Conservation (phyloP, 805 yeast genomes). For the Suhomyces sp. region DNA sequence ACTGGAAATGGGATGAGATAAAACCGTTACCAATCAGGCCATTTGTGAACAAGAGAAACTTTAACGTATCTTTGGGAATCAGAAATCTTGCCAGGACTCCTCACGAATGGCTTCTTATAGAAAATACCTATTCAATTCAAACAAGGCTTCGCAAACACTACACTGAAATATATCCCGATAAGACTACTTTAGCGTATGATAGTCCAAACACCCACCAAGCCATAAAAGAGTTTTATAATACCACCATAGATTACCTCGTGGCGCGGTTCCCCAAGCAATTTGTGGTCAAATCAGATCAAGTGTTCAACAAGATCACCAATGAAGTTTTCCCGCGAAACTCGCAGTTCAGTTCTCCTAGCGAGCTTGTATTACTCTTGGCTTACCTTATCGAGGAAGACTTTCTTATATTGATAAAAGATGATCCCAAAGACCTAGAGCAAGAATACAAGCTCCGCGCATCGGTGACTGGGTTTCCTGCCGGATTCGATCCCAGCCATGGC, state of each 20-base stretch:
- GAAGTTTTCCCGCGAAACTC: slow-evolving; percentile 24
- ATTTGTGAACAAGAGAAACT: slow-evolving; percentile 34
- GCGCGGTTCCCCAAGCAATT: slow-evolving; percentile 57
- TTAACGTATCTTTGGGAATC: slow-evolving; percentile 35
- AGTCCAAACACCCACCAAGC: slow-evolving; percentile 27
- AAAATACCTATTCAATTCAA: slow-evolving; percentile 51
- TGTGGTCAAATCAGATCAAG: slow-evolving; percentile 18
- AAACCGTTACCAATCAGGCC: slow-evolving; percentile 40
- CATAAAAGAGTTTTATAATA: slow-evolving; percentile 50
- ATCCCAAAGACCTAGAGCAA: slow-evolving; percentile 42
- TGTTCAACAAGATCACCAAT: slow-evolving; percentile 41
- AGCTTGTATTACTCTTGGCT: slow-evolving; percentile 24
- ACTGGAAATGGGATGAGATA: slow-evolving; percentile 39
- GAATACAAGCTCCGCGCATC: slow-evolving; percentile 61
- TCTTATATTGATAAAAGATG: slow-evolving; percentile 47
- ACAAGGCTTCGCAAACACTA: slow-evolving; percentile 39
- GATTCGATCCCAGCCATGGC: slow-evolving; percentile 61
- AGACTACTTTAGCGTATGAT: slow-evolving; percentile 27
- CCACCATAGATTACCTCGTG: slow-evolving; percentile 36
- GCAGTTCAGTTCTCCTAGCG: slow-evolving; percentile 12
- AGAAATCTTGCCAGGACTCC: slow-evolving; percentile 30
- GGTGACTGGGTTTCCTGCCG: slow-evolving; percentile 64
- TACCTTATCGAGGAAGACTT: slow-evolving; percentile 62
- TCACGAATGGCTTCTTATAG: slow-evolving; percentile 60
- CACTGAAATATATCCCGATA: slow-evolving; percentile 27